Conservation (phyloP, 2,329 filamentous ascomycete species). For the Sporothrix protearum region DNA sequence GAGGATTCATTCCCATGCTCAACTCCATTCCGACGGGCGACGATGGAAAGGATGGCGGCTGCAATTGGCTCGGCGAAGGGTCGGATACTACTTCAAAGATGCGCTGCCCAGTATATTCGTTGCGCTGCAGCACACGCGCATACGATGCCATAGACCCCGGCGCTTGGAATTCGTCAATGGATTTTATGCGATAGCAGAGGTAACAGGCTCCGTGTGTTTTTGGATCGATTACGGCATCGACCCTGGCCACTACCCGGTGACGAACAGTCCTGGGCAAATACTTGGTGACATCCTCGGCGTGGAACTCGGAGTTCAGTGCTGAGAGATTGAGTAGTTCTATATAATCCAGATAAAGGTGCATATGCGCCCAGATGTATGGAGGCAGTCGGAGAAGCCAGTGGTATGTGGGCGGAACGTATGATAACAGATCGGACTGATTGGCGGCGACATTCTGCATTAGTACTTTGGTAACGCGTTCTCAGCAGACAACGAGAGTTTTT, state of each 20-base stretch:
- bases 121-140: slow-evolving; percentile 25
- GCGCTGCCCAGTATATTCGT: slow-evolving; percentile 25
- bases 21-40: background rate
- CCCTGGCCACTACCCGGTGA: slow-evolving; percentile 13
- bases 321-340: slow-evolving; percentile 25
- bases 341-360: slow-evolving; percentile 27
- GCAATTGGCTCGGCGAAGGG: slow-evolving; percentile 10
- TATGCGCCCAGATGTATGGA: slow-evolving; percentile 26
- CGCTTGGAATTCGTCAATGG: slow-evolving; percentile 21
- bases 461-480: background rate
- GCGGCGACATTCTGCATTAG: background rate
- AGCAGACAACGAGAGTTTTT: too few species aligned
- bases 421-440: background rate
- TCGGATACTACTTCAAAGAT: slow-evolving; percentile 17
- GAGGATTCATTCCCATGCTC: background rate
- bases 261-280: slow-evolving; percentile 26
- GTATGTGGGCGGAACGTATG: background rate
- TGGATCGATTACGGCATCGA: background rate
- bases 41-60: slow-evolving; percentile 18
- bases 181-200: slow-evolving; percentile 29
- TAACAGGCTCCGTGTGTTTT: slow-evolving; percentile 26
- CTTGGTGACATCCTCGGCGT: slow-evolving; percentile 17
- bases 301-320: slow-evolving; percentile 24
- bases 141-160: background rate
- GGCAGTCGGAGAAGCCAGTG: slow-evolving; percentile 28